These are phyloP conservation scores for Podila clonocystis DNA, from an alignment of 192 early-diverging fungal genomes.

Conservation along the genomic window DNA sequence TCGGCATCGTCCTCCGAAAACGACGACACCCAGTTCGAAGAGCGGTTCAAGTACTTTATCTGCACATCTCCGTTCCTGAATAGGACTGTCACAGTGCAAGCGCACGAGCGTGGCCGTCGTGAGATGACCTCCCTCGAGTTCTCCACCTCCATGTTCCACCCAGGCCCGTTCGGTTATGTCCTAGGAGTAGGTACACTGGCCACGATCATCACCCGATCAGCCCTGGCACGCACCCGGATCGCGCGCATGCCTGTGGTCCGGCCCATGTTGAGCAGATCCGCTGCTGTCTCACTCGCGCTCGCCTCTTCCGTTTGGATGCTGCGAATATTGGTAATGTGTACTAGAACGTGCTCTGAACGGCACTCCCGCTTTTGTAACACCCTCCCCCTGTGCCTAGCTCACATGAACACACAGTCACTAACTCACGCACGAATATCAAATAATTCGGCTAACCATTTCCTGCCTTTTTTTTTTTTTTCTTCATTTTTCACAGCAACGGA, in stretches of 20 bases:
- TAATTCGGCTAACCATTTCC: conserved; percentile 1
- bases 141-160: conserved; percentile 12
- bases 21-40: conserved; percentile 66
- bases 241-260: conserved; percentile 17
- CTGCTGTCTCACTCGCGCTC: conserved; percentile 21
- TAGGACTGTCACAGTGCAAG: conserved; percentile 50
- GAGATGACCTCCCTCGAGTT: conserved; percentile 38
- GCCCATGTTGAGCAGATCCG: conserved; percentile 27
- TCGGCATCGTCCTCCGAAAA: conserved; percentile 54
- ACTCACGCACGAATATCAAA: no score
- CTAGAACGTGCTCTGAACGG: background rate
- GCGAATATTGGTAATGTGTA: conserved; percentile 25
- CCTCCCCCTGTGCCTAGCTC: no score
- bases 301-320: conserved; percentile 45
- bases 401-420: no score
- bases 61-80: conserved; percentile 66
- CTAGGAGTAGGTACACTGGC: conserved; percentile 37
- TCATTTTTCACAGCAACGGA: conserved; percentile 49
- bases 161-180: conserved; percentile 32
- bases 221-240: conserved; percentile 17
- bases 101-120: conserved; percentile 50
- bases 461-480: background rate
- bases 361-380: background rate
- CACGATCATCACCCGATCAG: conserved; percentile 24
- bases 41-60: conserved; percentile 68